Base-by-base conservation (phyloP, 2,329 filamentous ascomycete genomes). In the Sclerotinia borealis region DNA sequence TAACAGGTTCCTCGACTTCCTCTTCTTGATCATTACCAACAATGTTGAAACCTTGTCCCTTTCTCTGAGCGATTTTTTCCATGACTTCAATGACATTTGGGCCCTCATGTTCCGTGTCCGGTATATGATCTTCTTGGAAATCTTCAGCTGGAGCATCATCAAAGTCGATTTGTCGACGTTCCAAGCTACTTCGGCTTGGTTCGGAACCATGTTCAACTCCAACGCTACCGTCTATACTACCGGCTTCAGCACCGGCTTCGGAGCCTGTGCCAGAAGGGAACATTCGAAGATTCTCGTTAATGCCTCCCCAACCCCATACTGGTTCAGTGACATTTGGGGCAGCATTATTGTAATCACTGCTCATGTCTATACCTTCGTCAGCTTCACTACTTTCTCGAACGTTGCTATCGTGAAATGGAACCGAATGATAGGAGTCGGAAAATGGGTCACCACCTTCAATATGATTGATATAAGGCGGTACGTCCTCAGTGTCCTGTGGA, bases 171-270 rank as follows among this genome's bases (percentile, higher is more conserved):
- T 68, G 15, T 15, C 73, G 72, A n/a, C 54, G 66, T 15, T 58
- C 48, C 29, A 67, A 43, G 4, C 66, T 69, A 15, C 48, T 60
- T 31, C 54, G 61, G 49, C 71, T 68, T 13, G 71, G 69, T 6
- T 72, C 72, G 1, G 73, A 75, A 34, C 73, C 67, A 55, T 72
- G 66, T 27, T 74, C 63, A 11, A 70, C 73, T 5, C 67, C 59
- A 61, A 74, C 73, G 60, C 73, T 74, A 11, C 66, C 49, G 29
- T 52, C 66, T 22, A 52, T 25, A 3, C 37, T 49, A 37, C 43
- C 55, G 8, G 41, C 50, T 27, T 56, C 36, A 9, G 19, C 48
- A 58, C 65, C 69, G n/a, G 66, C 64, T 47, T 72, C 68, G 13
- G 72, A 74, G 2, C 64, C 70, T 31, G 71, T 69, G 27, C 70